Evolutionary conservation across 2,329 filamentous ascomycete species (phyloP), one percentile per base, ranked within the genome.

Genomic region (Immersiporthe knoxdaviesiana): DNA sequence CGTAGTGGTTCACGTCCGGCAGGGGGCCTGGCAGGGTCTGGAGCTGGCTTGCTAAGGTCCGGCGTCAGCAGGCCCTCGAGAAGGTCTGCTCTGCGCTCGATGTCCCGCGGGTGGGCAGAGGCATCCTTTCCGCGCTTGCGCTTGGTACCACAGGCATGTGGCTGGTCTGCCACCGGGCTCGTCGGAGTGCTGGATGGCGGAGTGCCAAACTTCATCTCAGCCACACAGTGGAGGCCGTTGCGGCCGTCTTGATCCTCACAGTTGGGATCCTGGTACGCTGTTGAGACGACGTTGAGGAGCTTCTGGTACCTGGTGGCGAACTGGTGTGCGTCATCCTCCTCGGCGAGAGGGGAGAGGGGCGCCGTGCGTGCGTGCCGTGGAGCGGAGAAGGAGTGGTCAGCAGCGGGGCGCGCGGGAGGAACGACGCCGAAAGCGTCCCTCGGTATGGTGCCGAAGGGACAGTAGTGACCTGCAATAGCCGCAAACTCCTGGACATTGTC

Each of bases 211-310:
- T 82, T 82, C 8, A 83, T 85, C 70, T 84, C 82, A 2, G 86
- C 86, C n/a, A 89, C 82, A 70, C 85, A 87, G 72, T 89, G 87
- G 21, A 89, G 78, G 11, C 83, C 86, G 70, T 89, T 89, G 30
- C 85, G 83, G 6, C 87, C 86, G 6, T 82, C 75, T 1, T 76
- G 52, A 71, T 85, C 83, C 71, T 84, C 82, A 21, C 75, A 66
- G 8, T 65, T 72, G 0, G 80, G 76, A 56, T 79, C 74, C 21
- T 72, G 74, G 62, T 77, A 73, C 3, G 79, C 79, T 2, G 75
- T 75, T 10, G 75, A 76, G 35, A 84, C 77, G 37, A 80, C 75
- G 27, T 73, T 75, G 47, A 84, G 71, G 6, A 84, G 77, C 11
- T 77, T 74, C 56, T 79, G 78, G 41, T 79, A 75, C 4, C 74